phyloP scores from a whole-genome alignment of 2,329 filamentous ascomycete species.

The Berkeleyomyces rouxiae region DNA sequence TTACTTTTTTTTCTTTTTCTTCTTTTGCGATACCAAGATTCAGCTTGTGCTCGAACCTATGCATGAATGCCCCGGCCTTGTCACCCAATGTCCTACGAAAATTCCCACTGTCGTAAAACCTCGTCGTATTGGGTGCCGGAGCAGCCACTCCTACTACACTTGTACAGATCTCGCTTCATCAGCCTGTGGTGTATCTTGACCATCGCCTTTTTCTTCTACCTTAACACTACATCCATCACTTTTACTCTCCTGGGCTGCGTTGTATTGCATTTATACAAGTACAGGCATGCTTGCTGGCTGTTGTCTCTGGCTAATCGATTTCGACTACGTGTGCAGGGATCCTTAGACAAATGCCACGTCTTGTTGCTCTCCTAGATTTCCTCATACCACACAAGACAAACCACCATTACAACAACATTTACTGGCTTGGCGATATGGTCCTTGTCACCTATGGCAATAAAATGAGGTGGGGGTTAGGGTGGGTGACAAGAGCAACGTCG shows the following conservation, averaged over 20 bases:
- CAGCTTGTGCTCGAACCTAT: too few relatives aligned
- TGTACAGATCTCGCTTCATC: neutral
- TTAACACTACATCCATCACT: neutral
- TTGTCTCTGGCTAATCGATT: neutral
- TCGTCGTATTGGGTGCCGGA: too few relatives aligned
- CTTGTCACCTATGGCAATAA: neutral
- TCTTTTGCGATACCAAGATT: neutral
- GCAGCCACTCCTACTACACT: neutral
- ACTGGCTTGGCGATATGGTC: neutral
- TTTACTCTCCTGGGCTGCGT: neutral
- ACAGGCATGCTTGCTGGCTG: too few relatives aligned
- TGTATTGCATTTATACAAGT: neutral
- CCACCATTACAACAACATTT: neutral
- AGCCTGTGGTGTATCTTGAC: neutral
- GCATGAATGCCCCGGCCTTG: too few relatives aligned
- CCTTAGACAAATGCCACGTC: neutral
- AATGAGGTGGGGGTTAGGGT: neutral
- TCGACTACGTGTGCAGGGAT: neutral
- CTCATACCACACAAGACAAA: neutral
- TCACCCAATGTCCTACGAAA: too few relatives aligned
- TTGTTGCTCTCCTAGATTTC: neutral
- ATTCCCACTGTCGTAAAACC: too few relatives aligned
- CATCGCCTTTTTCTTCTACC: neutral
- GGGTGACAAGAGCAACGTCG: neutral
- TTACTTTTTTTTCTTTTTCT: neutral